Evolutionary conservation across 352 stramenopile species (phyloP).

Genomic region (Pythium insidiosum): DNA sequence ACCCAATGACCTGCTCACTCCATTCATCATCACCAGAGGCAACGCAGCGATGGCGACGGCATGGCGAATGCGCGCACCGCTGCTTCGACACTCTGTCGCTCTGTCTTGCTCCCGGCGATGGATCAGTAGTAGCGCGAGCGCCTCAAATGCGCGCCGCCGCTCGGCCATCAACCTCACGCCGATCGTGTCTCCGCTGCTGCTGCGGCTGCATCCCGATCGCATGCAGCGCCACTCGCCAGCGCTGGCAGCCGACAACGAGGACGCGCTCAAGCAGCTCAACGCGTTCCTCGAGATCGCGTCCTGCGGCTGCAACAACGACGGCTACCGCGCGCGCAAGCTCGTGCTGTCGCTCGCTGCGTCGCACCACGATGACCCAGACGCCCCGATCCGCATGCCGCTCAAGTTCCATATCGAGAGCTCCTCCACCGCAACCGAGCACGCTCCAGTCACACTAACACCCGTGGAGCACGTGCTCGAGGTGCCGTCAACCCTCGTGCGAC

Average conservation of each 20-base stretch:
- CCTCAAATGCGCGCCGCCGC: no score
- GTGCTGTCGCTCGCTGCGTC: slow-evolving; percentile 24
- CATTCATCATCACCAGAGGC: no score
- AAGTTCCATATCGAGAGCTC: slow-evolving; percentile 50
- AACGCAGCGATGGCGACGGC: no score
- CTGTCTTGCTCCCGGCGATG: no score
- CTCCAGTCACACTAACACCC: no score
- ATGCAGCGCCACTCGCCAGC: slow-evolving; percentile 34
- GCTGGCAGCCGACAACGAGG: slow-evolving; percentile 49
- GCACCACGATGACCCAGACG: slow-evolving; percentile 13
- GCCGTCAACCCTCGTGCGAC: slow-evolving; percentile 34
- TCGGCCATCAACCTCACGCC: slow-evolving; percentile 40
- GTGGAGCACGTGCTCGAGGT: slow-evolving; percentile 47
- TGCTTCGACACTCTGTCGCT: no score
- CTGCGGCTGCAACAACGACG: slow-evolving; percentile 65
- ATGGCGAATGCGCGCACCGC: no score
- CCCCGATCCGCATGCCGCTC: slow-evolving; percentile 40
- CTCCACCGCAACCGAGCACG: no score
- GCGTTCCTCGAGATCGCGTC: slow-evolving; percentile 58
- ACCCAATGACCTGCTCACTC: no score
- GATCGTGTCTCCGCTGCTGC: slow-evolving; percentile 55
- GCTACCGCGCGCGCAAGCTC: slow-evolving; percentile 40
- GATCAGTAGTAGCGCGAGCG: no score
- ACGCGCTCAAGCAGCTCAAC: slow-evolving; percentile 76
- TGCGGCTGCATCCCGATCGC: slow-evolving; percentile 62